Evolutionary conservation across 148 eudicot species (phyloP).

Genomic region (Cornus florida): DNA sequence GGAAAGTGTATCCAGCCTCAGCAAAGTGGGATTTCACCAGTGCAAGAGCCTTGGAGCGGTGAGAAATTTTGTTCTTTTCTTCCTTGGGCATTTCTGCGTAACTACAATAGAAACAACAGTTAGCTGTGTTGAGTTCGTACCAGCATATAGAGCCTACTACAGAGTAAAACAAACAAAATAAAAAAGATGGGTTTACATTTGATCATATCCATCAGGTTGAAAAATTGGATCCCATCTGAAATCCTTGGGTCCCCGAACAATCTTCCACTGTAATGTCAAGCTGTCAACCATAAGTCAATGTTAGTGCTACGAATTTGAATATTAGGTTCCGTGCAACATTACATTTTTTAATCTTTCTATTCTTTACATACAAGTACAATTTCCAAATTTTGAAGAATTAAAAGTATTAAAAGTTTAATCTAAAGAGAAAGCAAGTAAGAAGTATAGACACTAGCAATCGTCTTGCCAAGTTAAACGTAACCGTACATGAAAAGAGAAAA

Average conservation of each 20-base stretch:
- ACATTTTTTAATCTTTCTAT: too few relatives aligned
- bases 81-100: slow-evolving; percentile 96
- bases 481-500: too few relatives aligned
- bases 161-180: neutral
- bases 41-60: slow-evolving; percentile 74
- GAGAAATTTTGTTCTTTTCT: slow-evolving; percentile 93
- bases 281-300: slow-evolving; percentile 1
- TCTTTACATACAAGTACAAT: too few relatives aligned
- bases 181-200: slow-evolving; percentile 48
- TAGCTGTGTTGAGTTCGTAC: neutral
- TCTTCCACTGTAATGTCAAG: slow-evolving; percentile 61
- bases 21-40: slow-evolving; percentile 87
- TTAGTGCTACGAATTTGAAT: slow-evolving; percentile 3
- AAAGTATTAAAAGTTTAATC: neutral
- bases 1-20: slow-evolving; percentile 67
- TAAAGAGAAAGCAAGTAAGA: neutral
- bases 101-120: slow-evolving; percentile 30
- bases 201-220: slow-evolving; percentile 85
- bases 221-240: slow-evolving; percentile 98
- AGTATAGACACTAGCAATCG: neutral
- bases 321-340: neutral
- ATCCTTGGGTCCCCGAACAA: slow-evolving; percentile 91
- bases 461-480: neutral
- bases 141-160: neutral
- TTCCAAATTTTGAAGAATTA: too few relatives aligned